Conservation (phyloP, 495 filamentous ascomycete genomes). For the Amniculicola lignicola region DNA sequence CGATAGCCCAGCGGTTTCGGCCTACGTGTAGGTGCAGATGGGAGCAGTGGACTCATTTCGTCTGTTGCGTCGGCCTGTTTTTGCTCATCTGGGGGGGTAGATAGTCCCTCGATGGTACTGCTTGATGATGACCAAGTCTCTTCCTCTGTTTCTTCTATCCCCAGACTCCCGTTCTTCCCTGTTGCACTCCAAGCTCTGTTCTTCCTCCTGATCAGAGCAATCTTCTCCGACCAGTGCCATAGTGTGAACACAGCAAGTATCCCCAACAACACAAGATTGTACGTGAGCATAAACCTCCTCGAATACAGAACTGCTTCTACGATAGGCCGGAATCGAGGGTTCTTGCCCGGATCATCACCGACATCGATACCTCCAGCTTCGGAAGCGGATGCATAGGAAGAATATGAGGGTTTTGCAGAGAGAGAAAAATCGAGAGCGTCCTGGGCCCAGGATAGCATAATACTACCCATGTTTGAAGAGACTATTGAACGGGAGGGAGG, state of each 20-base stretch:
- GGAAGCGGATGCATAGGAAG: background rate
- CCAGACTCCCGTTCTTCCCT: background rate
- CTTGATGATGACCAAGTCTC: conserved; percentile 34
- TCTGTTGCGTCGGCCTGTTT: conserved; percentile 6
- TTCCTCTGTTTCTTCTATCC: background rate
- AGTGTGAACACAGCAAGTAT: conserved; percentile 30
- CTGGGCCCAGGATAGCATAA: conserved; percentile 9
- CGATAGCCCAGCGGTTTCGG: background rate
- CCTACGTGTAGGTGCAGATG: background rate
- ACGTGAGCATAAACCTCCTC: conserved; percentile 30
- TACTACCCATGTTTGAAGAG: conserved; percentile 3
- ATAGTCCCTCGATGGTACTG: conserved; percentile 34
- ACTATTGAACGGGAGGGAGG: background rate
- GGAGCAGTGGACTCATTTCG: conserved; percentile 32
- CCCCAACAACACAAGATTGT: conserved; percentile 32
- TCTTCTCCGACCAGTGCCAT: conserved; percentile 31
- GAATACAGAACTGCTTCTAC: conserved; percentile 33
- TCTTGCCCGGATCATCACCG: conserved; percentile 23
- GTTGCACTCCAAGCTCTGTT: background rate
- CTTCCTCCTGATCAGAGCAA: conserved; percentile 7
- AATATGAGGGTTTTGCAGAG: background rate
- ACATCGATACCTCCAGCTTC: background rate
- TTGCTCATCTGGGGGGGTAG: conserved; percentile 23
- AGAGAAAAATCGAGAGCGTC: conserved; percentile 3
- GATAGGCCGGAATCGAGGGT: conserved; percentile 25